A percentile compares a stretch with the other conserved stretches of the same genome.
phyloP scores from a whole-genome alignment of 768 basidiomycete species.

The Boletus reticulatus region DNA sequence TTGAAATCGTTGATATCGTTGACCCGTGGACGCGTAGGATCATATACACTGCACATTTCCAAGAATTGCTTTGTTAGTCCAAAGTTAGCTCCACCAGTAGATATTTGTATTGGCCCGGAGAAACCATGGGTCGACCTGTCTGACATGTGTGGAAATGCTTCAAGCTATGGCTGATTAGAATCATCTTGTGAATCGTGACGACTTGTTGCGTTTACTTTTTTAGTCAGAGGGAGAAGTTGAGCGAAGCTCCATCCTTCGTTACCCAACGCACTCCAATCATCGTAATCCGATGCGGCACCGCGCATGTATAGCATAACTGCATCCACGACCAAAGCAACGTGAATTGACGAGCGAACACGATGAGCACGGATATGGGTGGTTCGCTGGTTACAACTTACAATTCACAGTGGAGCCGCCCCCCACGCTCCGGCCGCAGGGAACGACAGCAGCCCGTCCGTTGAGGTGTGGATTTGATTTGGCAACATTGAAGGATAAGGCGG shows the following conservation, averaged over 20 bases:
- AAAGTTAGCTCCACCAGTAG: conserved; percentile 4
- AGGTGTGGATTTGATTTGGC: conserved; percentile 41
- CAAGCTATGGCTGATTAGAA: conserved; percentile 42
- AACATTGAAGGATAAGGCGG: conserved; percentile 43
- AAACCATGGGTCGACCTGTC: conserved; percentile 39
- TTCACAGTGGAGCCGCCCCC: conserved; percentile 67
- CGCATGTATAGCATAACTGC: conserved; percentile 53
- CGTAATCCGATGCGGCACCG: conserved; percentile 60
- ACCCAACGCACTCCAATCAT: conserved; percentile 51
- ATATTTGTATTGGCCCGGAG: conserved; percentile 30
- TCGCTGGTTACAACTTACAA: conserved; percentile 34
- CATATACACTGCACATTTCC: conserved; percentile 42
- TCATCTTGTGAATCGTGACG: neutral
- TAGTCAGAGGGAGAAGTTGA: conserved; percentile 54
- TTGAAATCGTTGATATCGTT: conserved; percentile 50
- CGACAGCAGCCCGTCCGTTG: conserved; percentile 42
- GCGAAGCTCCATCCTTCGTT: conserved; percentile 63
- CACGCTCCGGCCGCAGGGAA: conserved; percentile 48
- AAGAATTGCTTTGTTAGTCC: conserved; percentile 42
- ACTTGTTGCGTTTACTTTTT: conserved; percentile 40
- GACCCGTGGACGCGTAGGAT: conserved; percentile 41
- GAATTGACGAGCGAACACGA: too few relatives aligned
- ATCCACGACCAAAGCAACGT: neutral
- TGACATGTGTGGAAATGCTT: conserved; percentile 32
- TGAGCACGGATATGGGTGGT: too few relatives aligned